These are phyloP conservation scores for Solanum sparsipilum DNA, from an alignment of 257 asterid genomes.

Conservation along the genomic window DNA sequence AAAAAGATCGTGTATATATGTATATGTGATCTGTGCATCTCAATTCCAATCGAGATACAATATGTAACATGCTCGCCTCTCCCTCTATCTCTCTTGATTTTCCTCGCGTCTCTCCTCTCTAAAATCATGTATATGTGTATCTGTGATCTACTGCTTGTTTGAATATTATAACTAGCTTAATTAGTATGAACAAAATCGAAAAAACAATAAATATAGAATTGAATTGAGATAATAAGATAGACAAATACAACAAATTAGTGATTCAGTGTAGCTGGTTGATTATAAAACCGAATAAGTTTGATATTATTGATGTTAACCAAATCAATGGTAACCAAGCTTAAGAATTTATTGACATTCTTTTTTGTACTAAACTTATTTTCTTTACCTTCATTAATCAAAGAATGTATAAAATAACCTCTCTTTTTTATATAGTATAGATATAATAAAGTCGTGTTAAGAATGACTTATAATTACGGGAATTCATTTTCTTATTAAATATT, in stretches of 20 bases:
- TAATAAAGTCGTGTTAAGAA: neutral
- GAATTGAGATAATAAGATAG: neutral
- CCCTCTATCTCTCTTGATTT: neutral
- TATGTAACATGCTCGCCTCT: neutral
- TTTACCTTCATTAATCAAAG: neutral
- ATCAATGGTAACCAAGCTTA: neutral
- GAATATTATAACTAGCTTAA: neutral
- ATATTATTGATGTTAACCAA: neutral
- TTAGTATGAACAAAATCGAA: neutral
- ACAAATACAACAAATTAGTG: neutral
- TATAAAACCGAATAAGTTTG: neutral
- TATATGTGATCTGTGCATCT: neutral
- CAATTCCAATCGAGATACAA: neutral
- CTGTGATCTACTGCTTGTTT: too few species aligned
- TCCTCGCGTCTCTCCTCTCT: neutral
- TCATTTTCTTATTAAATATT: neutral
- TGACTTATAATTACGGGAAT: neutral
- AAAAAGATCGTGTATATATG: neutral
- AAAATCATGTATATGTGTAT: neutral
- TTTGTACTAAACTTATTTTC: neutral
- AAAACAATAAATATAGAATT: neutral
- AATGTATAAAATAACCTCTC: neutral
- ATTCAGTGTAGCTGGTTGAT: neutral
- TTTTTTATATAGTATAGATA: neutral
- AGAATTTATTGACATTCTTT: neutral